Base-by-base conservation (phyloP, 495 filamentous ascomycete species). In the Neurospora sp. region DNA sequence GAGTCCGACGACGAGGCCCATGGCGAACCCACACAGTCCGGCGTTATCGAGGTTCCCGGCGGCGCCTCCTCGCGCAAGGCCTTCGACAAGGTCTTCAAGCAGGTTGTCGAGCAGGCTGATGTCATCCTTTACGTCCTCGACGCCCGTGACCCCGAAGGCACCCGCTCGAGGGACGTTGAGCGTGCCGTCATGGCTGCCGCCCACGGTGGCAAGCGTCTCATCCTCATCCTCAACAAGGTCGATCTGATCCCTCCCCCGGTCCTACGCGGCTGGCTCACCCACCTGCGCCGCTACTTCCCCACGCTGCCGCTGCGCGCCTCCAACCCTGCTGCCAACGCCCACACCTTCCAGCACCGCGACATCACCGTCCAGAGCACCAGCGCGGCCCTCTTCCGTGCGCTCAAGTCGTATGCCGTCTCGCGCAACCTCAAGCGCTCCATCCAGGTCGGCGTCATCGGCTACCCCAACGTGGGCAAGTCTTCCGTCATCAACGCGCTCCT, bases 401-500 rank as follows among this genome's bases (percentile, higher is more conserved):
- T 98, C 68, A 98, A 98, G 85, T 89, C 91, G 38, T 97, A 92
- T 80, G 93, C 94, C n/a, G 88, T 92, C 73, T 86, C 87, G 72
- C 91, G 91, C 82, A 89, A 94, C 76, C 85, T 97, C 75, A 96
- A 96, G 85, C 91, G 95, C 68, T 90, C 94, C 70, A 90, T 96
- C 79, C 93, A 91, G 61, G 94, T 98, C 71, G 95, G 95, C 75
- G 91, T 98, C 68, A 94, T 98, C 78, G 95, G 95, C 53, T 97
- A 97, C 83, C 95, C 95, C 73, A 98, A 98, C 82, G 95, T 97
- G 74, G 95, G 95, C 80, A 98, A 98, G 83, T 97, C 93, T 18
- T 97, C 94, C 68, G 93, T 98, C 74, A 97, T 98, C 87, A 98
- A 98, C 80, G 92, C 93, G 9, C 90, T 98, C 42, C 92, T 92